phyloP scores from a whole-genome alignment of 495 filamentous ascomycete species.

The Penicillium samsonianum region DNA sequence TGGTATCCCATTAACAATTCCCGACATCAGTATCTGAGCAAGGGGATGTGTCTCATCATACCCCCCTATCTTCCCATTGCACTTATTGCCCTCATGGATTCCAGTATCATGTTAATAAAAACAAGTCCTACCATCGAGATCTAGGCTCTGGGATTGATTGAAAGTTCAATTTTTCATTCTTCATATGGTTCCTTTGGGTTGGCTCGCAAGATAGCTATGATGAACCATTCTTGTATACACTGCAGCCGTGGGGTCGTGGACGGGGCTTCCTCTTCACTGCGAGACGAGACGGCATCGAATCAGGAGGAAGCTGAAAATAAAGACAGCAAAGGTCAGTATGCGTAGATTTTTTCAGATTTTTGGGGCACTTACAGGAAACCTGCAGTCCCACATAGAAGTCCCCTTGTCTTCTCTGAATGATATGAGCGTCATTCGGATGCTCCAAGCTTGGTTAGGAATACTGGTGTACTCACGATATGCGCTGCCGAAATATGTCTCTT shows the following conservation, averaged over 20 bases:
- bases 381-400: background rate
- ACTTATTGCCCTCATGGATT: too few species aligned
- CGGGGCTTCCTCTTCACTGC: background rate
- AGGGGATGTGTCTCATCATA: too few species aligned
- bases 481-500: background rate
- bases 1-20: conserved; percentile 5
- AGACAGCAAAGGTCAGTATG: background rate
- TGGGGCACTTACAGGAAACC: background rate
- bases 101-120: background rate
- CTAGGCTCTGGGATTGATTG: background rate
- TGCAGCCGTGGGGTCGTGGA: background rate
- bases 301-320: background rate
- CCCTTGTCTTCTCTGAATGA: background rate
- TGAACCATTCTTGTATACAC: background rate
- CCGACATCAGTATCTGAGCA: background rate
- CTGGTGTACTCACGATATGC: background rate
- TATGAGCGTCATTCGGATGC: background rate
- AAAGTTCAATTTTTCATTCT: background rate
- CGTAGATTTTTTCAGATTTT: background rate
- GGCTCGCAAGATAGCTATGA: background rate
- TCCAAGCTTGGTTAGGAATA: background rate
- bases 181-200: background rate
- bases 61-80: too few species aligned
- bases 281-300: background rate
- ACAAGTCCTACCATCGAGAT: background rate